Conservation (phyloP, 768 basidiomycete genomes). For the Artomyces pyxidatus region DNA sequence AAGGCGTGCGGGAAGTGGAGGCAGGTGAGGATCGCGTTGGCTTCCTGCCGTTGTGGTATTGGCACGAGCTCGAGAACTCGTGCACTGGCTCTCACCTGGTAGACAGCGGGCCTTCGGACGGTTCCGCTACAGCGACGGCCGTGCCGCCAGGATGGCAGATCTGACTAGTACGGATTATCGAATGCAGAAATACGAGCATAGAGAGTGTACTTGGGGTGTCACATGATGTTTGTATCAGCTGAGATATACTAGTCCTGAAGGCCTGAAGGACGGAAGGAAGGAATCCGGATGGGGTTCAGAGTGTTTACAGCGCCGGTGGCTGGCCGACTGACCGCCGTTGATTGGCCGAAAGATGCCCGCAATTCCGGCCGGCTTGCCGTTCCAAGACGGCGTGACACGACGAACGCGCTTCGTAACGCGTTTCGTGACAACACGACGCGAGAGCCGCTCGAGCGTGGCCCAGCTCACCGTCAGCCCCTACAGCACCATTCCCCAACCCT, state of each 20-base stretch:
- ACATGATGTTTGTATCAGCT: too few species aligned
- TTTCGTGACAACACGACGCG: constrained; percentile 5
- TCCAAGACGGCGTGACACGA: constrained; percentile 8
- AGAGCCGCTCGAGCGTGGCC: background rate
- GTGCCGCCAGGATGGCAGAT: too few species aligned
- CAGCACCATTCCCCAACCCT: background rate
- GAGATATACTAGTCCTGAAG: background rate
- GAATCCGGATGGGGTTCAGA: background rate
- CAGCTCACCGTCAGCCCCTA: background rate
- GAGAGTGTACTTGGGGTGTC: too few species aligned
- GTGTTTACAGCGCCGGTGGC: background rate
- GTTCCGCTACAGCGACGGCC: background rate
- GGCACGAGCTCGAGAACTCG: constrained; percentile 19
- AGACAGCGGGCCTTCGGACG: too few species aligned
- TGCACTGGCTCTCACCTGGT: background rate
- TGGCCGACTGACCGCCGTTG: background rate
- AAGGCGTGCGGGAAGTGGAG: constrained; percentile 47
- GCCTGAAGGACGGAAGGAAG: background rate
- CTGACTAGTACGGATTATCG: too few species aligned
- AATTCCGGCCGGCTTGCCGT: constrained; percentile 13
- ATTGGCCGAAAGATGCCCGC: background rate
- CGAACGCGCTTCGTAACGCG: constrained; percentile 17
- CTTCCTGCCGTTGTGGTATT: constrained; percentile 74
- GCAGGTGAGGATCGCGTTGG: constrained; percentile 68
- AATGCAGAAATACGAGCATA: too few species aligned